phyloP scores from a whole-genome alignment of 257 asterid genomes.

The Solanum raphanifolium region DNA sequence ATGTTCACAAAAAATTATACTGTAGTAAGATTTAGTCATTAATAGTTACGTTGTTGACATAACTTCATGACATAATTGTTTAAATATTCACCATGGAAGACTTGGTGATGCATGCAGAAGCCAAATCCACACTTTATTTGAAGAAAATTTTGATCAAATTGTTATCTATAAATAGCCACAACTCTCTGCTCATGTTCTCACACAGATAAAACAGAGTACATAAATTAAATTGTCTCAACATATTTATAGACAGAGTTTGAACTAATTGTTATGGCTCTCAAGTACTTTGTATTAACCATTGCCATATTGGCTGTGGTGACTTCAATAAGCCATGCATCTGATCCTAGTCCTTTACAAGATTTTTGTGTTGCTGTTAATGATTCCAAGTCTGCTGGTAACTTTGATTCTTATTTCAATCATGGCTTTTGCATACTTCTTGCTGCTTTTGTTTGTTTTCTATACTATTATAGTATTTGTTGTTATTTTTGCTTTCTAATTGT shows the following conservation, averaged over 20 bases:
- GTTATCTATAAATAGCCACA: too few species aligned
- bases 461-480: neutral
- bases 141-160: too few species aligned
- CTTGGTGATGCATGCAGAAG: neutral
- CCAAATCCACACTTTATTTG: neutral
- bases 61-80: neutral
- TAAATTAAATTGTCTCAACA: neutral
- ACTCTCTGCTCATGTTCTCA: too few species aligned
- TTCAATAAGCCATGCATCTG: neutral
- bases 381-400: neutral
- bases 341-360: neutral
- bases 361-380: neutral
- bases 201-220: neutral
- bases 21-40: too few species aligned
- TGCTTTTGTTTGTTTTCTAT: neutral
- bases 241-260: neutral
- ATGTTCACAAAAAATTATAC: neutral
- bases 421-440: neutral
- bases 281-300: neutral
- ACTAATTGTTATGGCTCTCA: neutral
- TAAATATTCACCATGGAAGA: neutral
- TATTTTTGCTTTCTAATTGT: neutral
- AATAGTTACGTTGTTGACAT: too few species aligned
- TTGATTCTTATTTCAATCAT: neutral
- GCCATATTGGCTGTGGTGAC: neutral